Percentiles rank a stretch among this genome's conserved stretches.
These are phyloP conservation scores for Epichloe amarillans DNA, from an alignment of 2,329 filamentous ascomycete genomes.

Conservation along the genomic window DNA sequence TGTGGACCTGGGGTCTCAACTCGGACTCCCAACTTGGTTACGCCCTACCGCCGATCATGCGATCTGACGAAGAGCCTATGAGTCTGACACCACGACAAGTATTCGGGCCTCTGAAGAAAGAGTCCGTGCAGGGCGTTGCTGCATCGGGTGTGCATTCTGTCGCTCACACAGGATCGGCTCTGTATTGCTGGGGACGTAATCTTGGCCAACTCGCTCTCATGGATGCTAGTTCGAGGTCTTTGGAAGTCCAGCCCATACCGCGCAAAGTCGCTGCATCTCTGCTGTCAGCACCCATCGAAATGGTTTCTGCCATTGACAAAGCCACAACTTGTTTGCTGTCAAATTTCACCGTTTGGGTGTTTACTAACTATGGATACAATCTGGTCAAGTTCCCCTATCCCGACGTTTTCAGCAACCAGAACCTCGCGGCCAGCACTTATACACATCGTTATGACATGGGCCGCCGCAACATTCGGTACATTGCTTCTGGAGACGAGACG, in stretches of 20 bases:
- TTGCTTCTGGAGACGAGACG: constrained; percentile 78
- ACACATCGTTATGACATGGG: constrained; percentile 39
- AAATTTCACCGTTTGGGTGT: constrained; percentile 82
- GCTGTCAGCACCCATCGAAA: constrained; percentile 50
- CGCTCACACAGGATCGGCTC: constrained; percentile 63
- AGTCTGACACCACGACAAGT: constrained; percentile 75
- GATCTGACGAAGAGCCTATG: constrained; percentile 71
- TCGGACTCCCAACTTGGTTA: constrained; percentile 79
- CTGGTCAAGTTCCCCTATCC: constrained; percentile 67
- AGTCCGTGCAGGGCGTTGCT: constrained; percentile 66
- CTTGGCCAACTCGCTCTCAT: constrained; percentile 86
- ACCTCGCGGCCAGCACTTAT: constrained; percentile 48
- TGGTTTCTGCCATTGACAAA: constrained; percentile 78
- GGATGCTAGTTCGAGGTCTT: constrained; percentile 84
- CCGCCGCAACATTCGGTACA: constrained; percentile 58
- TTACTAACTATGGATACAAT: constrained; percentile 93
- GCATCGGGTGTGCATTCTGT: constrained; percentile 89
- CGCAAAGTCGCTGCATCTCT: constrained; percentile 80
- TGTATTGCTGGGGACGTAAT: constrained; percentile 94
- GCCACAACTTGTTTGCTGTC: constrained; percentile 78
- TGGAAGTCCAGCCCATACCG: constrained; percentile 70
- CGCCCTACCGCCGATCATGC: constrained; percentile 49
- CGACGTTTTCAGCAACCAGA: constrained; percentile 57
- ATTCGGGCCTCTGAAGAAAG: constrained; percentile 82
- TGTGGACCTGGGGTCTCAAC: constrained; percentile 93